Conservation (phyloP, 2,329 filamentous ascomycete species). For the Camptophora hylomeconis region DNA sequence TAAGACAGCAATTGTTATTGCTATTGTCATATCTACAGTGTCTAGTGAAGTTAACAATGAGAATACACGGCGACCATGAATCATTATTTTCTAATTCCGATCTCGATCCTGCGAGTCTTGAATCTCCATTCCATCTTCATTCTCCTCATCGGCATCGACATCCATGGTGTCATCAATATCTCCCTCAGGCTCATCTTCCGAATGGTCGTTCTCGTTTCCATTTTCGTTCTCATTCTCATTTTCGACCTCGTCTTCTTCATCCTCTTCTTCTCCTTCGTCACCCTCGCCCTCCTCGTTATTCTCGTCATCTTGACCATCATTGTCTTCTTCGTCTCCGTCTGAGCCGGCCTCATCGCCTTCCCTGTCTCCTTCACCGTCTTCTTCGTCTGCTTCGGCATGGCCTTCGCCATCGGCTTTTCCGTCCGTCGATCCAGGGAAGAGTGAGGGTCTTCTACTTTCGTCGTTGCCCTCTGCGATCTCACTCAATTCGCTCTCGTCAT, state of each 20-base stretch:
- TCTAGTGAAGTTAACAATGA: no score
- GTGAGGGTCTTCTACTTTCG: no score
- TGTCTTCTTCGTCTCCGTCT: constrained; percentile 4
- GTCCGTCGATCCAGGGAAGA: no score
- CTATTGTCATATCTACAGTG: no score
- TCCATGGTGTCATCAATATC: no score
- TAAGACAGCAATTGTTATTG: no score
- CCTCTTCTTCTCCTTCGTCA: constrained; percentile 11
- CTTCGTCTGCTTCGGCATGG: background rate
- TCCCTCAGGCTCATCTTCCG: constrained; percentile 2
- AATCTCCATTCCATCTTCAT: constrained; percentile 2
- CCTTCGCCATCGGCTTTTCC: constrained; percentile 2
- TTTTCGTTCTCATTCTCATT: constrained; percentile 2
- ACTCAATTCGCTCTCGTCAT: no score
- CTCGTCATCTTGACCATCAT: constrained; percentile 10
- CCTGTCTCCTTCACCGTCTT: constrained; percentile 3
- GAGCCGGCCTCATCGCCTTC: background rate
- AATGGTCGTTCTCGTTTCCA: constrained; percentile 1
- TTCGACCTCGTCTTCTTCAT: constrained; percentile 1
- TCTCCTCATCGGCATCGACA: no score
- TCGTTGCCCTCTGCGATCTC: no score
- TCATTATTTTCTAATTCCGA: no score
- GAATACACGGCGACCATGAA: no score
- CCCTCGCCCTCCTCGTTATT: constrained; percentile 16
- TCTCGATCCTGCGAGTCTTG: constrained; percentile 5